A percentile compares a stretch with the other conserved stretches of the same genome.
Evolutionary conservation across 768 basidiomycete species (phyloP).

Genomic region (Tephrocybe sp.): DNA sequence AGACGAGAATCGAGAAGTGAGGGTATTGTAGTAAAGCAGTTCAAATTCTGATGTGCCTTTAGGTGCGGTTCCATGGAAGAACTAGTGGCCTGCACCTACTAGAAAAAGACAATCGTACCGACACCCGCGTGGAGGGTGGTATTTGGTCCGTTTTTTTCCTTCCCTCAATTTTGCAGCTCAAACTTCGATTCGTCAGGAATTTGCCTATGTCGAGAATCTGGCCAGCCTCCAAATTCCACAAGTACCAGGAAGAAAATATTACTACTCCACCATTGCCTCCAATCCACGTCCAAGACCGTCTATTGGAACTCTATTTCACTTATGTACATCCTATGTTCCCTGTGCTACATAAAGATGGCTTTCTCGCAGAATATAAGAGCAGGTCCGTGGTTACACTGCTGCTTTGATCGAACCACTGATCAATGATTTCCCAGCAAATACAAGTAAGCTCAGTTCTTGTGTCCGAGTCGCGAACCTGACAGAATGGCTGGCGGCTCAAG

Average conservation of each 20-base stretch:
- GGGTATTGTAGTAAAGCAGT: not conserved
- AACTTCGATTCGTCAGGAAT: conserved; percentile 39
- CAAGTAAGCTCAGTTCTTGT: conserved; percentile 9
- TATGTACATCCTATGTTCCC: conserved; percentile 85
- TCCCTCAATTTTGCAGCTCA: conserved; percentile 13
- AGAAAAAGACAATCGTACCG: conserved; percentile 61
- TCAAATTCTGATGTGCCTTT: conserved; percentile 9
- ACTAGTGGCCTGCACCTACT: conserved; percentile 74
- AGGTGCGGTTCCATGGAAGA: conserved; percentile 85
- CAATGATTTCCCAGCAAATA: conserved; percentile 14
- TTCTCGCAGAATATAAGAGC: conserved; percentile 59
- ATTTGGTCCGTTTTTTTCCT: conserved; percentile 48
- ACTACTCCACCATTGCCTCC: conserved; percentile 56
- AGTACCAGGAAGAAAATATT: conserved; percentile 40
- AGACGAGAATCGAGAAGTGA: conserved; percentile 70
- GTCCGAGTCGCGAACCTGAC: not conserved
- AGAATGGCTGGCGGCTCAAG: not conserved
- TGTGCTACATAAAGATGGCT: conserved; percentile 69
- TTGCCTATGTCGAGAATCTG: conserved; percentile 75
- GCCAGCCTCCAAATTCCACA: conserved; percentile 53
- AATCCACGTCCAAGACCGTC: conserved; percentile 56
- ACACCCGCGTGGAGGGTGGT: conserved; percentile 66
- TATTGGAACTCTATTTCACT: conserved; percentile 76
- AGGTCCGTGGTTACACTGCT: conserved; percentile 34
- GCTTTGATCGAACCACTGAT: not conserved